Base-by-base conservation (phyloP, 306 rosid genomes). In the Oemleria cerasiformis region DNA sequence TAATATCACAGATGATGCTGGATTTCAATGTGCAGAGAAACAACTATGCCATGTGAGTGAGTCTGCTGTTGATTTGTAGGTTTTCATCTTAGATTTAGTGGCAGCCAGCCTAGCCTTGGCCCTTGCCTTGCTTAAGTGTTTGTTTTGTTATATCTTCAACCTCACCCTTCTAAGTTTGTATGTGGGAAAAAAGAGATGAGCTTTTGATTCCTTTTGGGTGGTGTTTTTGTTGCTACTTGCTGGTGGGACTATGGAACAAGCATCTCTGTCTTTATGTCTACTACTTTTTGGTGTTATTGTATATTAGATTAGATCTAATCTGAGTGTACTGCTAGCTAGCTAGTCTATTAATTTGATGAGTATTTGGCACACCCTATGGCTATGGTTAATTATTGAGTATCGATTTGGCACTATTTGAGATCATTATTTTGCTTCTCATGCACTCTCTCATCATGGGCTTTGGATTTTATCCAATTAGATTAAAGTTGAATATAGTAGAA, bases 1-100 rank as follows among this genome's bases (percentile, higher is more conserved):
- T 30, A 30, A 30, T 30, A 42, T n/a, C 40, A 41, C 42, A 50
- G 74, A 21, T 75, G 75, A 70, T 78, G 76, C 69, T 75, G 64
- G 62, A 68, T 82, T 66, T 72, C 79, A 75, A 62, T 79, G 68
- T 59, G 78, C 84, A 73, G 67, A 43, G 38, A 53, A 53, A 45
- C 41, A 70, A 56, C 58, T 75, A 81, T 73, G 65, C 36, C 36
- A 11, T 45, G 50, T 80, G 83, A 81, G 86, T 71, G 82, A 69
- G 66, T 65, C 67, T 81, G 80, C 78, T 63, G 73, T 48, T 83
- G 59, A 79, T 75, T 67, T 75, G 76, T 82, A 80, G 89, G 82
- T 79, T 65, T 76, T 84, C 85, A 49, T 82, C 75, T 60, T 12
- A 53, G 75, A 4, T 3, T 30, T 30, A 30, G 36, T 30, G 36